A percentile compares a stretch with the other conserved stretches of the same genome.
phyloP scores from a whole-genome alignment of 129 eudicot species.

The Heracleum sosnowskyi region DNA sequence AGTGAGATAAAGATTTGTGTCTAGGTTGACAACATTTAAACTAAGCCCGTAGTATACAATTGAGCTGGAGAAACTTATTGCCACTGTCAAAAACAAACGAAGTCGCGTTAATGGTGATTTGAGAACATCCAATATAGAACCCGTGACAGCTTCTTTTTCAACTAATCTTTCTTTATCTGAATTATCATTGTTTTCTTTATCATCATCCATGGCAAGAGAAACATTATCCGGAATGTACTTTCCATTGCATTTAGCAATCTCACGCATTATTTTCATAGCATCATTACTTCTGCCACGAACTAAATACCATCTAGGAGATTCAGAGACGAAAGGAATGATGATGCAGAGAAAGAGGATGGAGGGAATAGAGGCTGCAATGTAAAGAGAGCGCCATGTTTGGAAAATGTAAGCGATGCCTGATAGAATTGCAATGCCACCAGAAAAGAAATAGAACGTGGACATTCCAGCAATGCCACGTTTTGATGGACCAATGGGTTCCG shows the following conservation, averaged over 20 bases:
- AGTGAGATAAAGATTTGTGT: slow-evolving; percentile 63
- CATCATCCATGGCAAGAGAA: slow-evolving; percentile 44
- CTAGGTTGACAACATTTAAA: slow-evolving; percentile 67
- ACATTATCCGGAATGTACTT: slow-evolving; percentile 42
- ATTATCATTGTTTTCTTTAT: slow-evolving; percentile 9
- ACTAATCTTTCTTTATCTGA: slow-evolving; percentile 13
- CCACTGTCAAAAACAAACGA: slow-evolving; percentile 51
- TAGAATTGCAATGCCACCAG: slow-evolving; percentile 61
- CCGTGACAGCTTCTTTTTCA: slow-evolving; percentile 24
- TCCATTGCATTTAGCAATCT: slow-evolving; percentile 52
- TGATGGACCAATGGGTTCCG: slow-evolving; percentile 75
- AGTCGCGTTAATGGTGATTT: slow-evolving; percentile 42
- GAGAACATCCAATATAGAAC: slow-evolving; percentile 57
- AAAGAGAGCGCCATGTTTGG: slow-evolving; percentile 63
- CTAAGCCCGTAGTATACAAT: slow-evolving; percentile 73
- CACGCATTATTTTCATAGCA: slow-evolving; percentile 66
- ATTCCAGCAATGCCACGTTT: slow-evolving; percentile 79
- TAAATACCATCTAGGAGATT: slow-evolving; percentile 90
- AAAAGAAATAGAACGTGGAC: slow-evolving; percentile 96
- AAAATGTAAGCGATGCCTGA: slow-evolving; percentile 66
- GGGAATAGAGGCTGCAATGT: slow-evolving; percentile 64
- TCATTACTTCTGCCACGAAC: slow-evolving; percentile 39
- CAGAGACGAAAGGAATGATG: slow-evolving; percentile 69
- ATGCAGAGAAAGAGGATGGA: slow-evolving; percentile 51
- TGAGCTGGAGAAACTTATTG: slow-evolving; percentile 54